A percentile compares a stretch with the other conserved stretches of the same genome.
These are phyloP conservation scores for Aspergillus sclerotiicarbonarius DNA, from an alignment of 495 filamentous ascomycete genomes.

Conservation along the genomic window DNA sequence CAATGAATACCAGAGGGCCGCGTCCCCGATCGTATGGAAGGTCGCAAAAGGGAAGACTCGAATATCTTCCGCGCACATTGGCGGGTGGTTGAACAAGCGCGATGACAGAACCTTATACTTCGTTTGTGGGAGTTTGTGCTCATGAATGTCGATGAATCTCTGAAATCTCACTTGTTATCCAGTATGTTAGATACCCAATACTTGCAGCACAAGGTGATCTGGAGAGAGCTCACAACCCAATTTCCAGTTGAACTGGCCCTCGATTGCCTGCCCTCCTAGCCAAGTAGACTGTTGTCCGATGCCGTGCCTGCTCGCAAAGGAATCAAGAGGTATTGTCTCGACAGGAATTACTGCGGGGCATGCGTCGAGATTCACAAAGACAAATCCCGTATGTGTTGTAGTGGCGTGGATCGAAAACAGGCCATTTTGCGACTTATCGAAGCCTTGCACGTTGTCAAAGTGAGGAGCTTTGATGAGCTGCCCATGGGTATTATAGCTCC, in stretches of 20 bases:
- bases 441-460: slow-evolving; percentile 53
- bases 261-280: slow-evolving; percentile 35
- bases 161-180: not conserved
- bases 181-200: not conserved
- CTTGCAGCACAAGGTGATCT: not conserved
- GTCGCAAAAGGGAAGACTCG: slow-evolving; percentile 20
- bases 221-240: slow-evolving; percentile 19
- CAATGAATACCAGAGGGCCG: slow-evolving; percentile 18
- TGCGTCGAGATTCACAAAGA: slow-evolving; percentile 47
- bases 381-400: slow-evolving; percentile 29
- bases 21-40: slow-evolving; percentile 13
- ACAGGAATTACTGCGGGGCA: slow-evolving; percentile 14
- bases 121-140: not conserved
- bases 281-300: slow-evolving; percentile 21
- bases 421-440: slow-evolving; percentile 53
- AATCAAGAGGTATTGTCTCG: slow-evolving; percentile 12
- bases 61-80: not conserved
- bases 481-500: slow-evolving; percentile 57
- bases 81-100: not conserved
- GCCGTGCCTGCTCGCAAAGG: slow-evolving; percentile 13
- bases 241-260: slow-evolving; percentile 50
- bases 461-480: slow-evolving; percentile 58
- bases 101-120: not conserved
- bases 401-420: slow-evolving; percentile 45
- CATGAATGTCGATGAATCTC: not conserved